These are phyloP conservation scores for Sugiyamaella castrensis DNA, from an alignment of 1,139 yeast species.

Conservation along the genomic window DNA sequence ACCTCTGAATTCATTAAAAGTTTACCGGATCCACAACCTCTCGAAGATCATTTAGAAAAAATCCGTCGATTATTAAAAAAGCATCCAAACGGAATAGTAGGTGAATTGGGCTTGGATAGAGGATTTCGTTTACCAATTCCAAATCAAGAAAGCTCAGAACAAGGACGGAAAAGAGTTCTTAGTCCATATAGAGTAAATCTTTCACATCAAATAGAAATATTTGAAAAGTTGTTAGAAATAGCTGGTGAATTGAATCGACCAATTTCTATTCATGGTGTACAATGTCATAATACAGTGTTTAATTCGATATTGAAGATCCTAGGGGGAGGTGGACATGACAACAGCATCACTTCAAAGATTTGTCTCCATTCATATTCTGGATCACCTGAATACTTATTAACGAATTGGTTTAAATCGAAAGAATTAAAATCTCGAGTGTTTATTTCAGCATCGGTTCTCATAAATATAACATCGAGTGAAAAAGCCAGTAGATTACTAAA, in stretches of 20 bases:
- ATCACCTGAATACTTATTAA: conserved; percentile 58
- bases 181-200: conserved; percentile 52
- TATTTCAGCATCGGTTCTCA: conserved; percentile 59
- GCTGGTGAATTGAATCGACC: conserved; percentile 51
- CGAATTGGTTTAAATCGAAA: conserved; percentile 46
- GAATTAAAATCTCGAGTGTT: conserved; percentile 30
- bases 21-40: conserved; percentile 61
- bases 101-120: conserved; percentile 88
- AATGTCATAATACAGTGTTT: conserved; percentile 60
- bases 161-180: conserved; percentile 29
- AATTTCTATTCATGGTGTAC: conserved; percentile 82
- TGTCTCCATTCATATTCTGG: conserved; percentile 89
- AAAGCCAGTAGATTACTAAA: conserved; percentile 34
- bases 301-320: conserved; percentile 40
- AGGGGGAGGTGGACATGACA: conserved; percentile 19
- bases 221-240: conserved; percentile 50
- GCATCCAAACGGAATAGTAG: conserved; percentile 46
- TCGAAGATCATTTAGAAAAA: conserved; percentile 42
- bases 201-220: conserved; percentile 60
- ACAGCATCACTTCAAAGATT: conserved; percentile 36
- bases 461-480: conserved; percentile 39
- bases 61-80: conserved; percentile 35
- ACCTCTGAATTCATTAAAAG: conserved; percentile 42
- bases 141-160: background rate
- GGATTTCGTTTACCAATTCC: conserved; percentile 58